Evolutionary conservation across 2,329 filamentous ascomycete species (phyloP), one percentile per base, ranked within the genome.

Genomic region (Alternaria postmessia): DNA sequence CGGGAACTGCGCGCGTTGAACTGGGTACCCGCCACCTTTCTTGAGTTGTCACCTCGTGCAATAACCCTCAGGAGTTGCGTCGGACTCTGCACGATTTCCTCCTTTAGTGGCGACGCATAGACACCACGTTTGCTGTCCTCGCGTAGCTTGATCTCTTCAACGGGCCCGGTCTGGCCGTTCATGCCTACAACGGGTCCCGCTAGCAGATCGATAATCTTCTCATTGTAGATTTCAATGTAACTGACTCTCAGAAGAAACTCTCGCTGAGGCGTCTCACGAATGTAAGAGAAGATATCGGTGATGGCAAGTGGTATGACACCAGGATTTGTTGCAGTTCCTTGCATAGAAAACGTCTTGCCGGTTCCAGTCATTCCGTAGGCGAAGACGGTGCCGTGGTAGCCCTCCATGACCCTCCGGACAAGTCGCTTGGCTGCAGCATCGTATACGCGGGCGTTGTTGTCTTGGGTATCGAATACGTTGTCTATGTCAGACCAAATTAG

Each of bases 291-390:
- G 53, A 99, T 99, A 75, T 99, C 95, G 64, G 95, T 98, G 70
- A 99, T 98, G 39, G 95, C 95, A 39, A 98, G 84, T 7, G 95
- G 95, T 57, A 99, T 99, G 28, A 99, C 95, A 81, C 95, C 95
- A 1, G 95, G 95, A 39, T 93, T 96, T 3, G 92, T 92, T 46
- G 94, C 93, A 11, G 95, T 99, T 70, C 95, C 95, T 82, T 99
- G 95, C 95, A 99, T 99, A 39, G 94, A 98, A 78, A 98, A 99
- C 0, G 95, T 99, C 82, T 99, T 99, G 69, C 95, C 95, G 0
- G 95, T 98, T 63, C 95, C 95, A 4, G 95, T 99, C 94, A 98
- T 98, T 75, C 95, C 95, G 78, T 99, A 99, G 18, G 94, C 94
- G 77, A 99, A 98, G 24, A 99, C 95, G 1, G 95, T 99, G 60